Conservation (phyloP, 306 rosid species). For the Trifolium subterraneum region DNA sequence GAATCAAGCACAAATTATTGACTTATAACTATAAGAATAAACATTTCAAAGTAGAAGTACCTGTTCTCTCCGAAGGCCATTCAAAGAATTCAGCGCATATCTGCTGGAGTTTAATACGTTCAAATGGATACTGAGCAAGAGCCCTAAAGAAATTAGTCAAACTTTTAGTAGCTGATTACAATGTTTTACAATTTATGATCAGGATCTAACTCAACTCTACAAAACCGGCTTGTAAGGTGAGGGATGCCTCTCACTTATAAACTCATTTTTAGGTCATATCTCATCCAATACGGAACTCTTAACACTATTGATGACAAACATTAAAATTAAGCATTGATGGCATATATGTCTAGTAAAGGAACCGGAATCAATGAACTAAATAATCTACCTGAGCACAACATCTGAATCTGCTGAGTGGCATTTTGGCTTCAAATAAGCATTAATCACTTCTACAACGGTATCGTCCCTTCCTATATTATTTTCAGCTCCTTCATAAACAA, state of each 20-base stretch:
- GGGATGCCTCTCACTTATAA: not conserved
- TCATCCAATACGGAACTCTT: not conserved
- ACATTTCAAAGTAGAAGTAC: slow-evolving; percentile 49
- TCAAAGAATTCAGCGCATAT: slow-evolving; percentile 62
- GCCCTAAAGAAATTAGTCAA: slow-evolving; percentile 52
- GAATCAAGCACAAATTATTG: not conserved
- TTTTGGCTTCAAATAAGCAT: slow-evolving; percentile 80
- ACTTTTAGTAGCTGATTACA: slow-evolving; percentile 25
- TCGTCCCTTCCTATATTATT: slow-evolving; percentile 42
- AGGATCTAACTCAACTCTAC: slow-evolving; percentile 2
- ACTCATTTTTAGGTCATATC: not conserved
- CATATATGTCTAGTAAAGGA: slow-evolving; percentile 18
- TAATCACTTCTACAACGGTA: slow-evolving; percentile 56
- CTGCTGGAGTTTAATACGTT: slow-evolving; percentile 63
- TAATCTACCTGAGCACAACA: slow-evolving; percentile 57
- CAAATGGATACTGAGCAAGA: slow-evolving; percentile 67
- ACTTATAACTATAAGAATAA: not conserved
- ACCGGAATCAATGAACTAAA: slow-evolving; percentile 33
- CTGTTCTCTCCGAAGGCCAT: slow-evolving; percentile 84
- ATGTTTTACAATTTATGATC: slow-evolving; percentile 9
- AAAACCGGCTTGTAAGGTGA: too few relatives aligned
- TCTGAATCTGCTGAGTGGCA: slow-evolving; percentile 78
- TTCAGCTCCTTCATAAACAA: slow-evolving; percentile 51
- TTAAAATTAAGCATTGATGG: slow-evolving; percentile 1
- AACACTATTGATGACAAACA: not conserved